Base-by-base conservation (phyloP, 306 rosid species). In the Prinsepia uniflora region DNA sequence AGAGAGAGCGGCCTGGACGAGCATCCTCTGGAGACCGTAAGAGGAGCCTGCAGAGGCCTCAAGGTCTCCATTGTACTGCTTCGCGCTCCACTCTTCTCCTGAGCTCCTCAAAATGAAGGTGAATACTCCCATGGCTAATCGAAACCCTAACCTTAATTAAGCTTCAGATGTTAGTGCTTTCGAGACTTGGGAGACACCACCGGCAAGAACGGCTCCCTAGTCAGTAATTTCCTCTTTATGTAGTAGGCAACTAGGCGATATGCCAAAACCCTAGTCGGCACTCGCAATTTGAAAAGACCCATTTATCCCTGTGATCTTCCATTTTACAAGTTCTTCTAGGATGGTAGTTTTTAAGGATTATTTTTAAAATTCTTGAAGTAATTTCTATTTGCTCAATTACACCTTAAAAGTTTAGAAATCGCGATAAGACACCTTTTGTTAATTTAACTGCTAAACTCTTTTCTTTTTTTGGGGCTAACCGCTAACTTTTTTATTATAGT, bases 11-110 rank as follows among this genome's bases (percentile, higher is more conserved):
- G 86, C 24, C 6, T 85, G 81, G 42, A 93, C 94, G 50, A 93
- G 96, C 57, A 78, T 83, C 85, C 91, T 83, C 84, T 93, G 97
- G 67, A 93, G 88, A 8, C 83, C 90, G 76, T 70, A 90, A 44
- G 89, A 59, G 10, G 84, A 76, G 8, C 74, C 19, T 3, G 88
- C 96, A 24, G 94, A 88, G 75, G 90, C 89, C 75, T 93, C 96
- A 9, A 93, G 81, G 22, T 85, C 94, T 8, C 98, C 98, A 13
- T 86, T 75, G 47, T 45, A 6, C 72, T 90, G 91, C 76, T 93
- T 93, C 0, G 86, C 98, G 41, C 73, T 71, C 98, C 97, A 93
- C 40, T 88, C 85, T 43, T 66, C 88, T 43, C 86, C 96, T 14
- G 89, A 73, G 72, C 18, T 85, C 58, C 84, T 84, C 44, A 86